Evolutionary conservation across 805 yeast genomes (phyloP), one percentile per base, ranked within the genome.

Genomic region (Saccharomyces mikatae): DNA sequence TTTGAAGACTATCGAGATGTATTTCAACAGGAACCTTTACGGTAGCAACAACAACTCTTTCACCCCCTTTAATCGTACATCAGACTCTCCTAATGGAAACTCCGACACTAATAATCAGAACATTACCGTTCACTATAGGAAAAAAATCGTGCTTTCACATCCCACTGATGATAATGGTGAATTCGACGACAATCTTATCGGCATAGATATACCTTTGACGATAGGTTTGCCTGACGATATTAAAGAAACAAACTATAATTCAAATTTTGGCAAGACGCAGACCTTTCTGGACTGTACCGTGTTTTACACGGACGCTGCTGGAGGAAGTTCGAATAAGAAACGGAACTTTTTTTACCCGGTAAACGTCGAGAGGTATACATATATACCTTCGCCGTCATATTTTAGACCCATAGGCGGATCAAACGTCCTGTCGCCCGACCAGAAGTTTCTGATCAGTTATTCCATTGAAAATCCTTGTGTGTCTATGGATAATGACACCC

Each of bases 141-240:
- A 68, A 49, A 58, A 55, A n/a, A 59, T 62, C 17, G 65, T 74
- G 47, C 76, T 36, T 17, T 36, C 44, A 3, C 44, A 17, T 11
- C 44, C 44, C 17, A 17, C 44, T 24, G 24, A 17, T 36, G 44
- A 17, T 36, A 17, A 4, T 77, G 6, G 68, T 68, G 47, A 73
- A 74, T 52, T 73, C 41, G n/a, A 54, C 8, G 56, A 59, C 21
- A 47, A 52, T 46, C 13, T 80, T 22, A 59, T 83, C 3, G 86
- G 83, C 0, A 61, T 83, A 41, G 87, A 83, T 61, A 64, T 83
- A 1, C 89, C 89, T 0, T 67, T 84, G 44, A 69, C 83, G 3
- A 75, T 84, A 14, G 83, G 81, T 0, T 66, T 84, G 21, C 82
- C 81, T 1, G 76, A 76, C 49, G 80, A 80, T 52, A 72, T 82